Evolutionary conservation across 345 rosid species (phyloP).

Genomic region (Dipteronia sinensis): DNA sequence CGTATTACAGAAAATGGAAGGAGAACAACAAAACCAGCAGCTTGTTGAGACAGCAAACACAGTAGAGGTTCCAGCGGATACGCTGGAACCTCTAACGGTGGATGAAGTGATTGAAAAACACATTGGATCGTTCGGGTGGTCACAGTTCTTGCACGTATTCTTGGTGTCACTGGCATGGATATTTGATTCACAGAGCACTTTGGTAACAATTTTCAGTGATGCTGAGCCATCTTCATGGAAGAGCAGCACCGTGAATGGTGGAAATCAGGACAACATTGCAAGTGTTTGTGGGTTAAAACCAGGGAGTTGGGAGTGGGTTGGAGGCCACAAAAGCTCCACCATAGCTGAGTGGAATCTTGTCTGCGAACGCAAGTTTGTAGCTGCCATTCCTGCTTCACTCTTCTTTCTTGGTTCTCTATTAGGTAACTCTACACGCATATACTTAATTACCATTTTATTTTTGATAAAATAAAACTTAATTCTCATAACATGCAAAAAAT

Average conservation of each 20-base stretch:
- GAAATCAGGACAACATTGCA: conserved; percentile 13
- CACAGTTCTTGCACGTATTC: conserved; percentile 65
- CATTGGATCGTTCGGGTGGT: conserved; percentile 61
- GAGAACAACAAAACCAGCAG: neutral
- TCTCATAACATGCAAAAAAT: neutral
- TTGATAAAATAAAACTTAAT: neutral
- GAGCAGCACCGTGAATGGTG: conserved; percentile 2
- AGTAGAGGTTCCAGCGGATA: conserved; percentile 9
- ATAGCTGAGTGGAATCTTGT: conserved; percentile 73
- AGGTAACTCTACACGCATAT: conserved; percentile 34
- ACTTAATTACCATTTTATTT: no score
- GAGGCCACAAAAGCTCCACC: conserved; percentile 43
- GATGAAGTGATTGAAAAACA: conserved; percentile 69
- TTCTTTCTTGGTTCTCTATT: conserved; percentile 78
- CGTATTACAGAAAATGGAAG: neutral
- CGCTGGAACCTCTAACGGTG: conserved; percentile 51
- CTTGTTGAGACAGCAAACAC: neutral
- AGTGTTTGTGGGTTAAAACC: conserved; percentile 49
- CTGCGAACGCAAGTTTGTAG: conserved; percentile 65
- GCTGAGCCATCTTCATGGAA: conserved; percentile 61
- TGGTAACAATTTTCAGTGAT: conserved; percentile 68
- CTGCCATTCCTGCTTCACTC: conserved; percentile 70
- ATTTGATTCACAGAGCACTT: conserved; percentile 69
- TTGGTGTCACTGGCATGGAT: conserved; percentile 69
- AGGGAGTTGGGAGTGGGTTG: conserved; percentile 77